Evolutionary conservation across 192 early-diverging fungal genomes (phyloP).

Genomic region (Neocallimastix lanati): DNA sequence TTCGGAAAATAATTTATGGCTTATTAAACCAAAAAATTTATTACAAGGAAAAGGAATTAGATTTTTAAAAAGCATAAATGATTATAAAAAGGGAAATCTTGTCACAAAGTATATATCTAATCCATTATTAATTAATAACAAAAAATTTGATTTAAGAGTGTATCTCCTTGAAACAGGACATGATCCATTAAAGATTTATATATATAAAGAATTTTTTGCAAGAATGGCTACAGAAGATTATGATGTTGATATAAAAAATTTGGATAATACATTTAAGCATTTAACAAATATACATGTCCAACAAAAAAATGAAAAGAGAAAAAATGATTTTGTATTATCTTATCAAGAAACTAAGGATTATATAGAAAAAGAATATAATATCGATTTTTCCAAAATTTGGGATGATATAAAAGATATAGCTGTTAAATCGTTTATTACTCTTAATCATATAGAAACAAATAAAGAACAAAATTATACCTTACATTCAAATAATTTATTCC

Average conservation of each 20-base stretch:
- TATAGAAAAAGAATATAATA: slow-evolving; percentile 4
- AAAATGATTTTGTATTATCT: slow-evolving; percentile 5
- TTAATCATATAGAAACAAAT: background rate
- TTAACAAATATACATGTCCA: slow-evolving; percentile 22
- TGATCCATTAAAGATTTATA: slow-evolving; percentile 18
- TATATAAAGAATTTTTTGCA: slow-evolving; percentile 15
- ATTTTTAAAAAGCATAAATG: too few species aligned
- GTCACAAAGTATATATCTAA: slow-evolving; percentile 13
- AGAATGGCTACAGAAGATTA: slow-evolving; percentile 18
- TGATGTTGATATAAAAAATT: slow-evolving; percentile 1
- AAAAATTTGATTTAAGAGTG: slow-evolving; percentile 21
- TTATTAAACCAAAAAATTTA: too few species aligned
- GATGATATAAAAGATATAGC: slow-evolving; percentile 13
- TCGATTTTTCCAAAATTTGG: slow-evolving; percentile 14
- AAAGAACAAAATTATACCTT: background rate
- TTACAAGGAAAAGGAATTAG: too few species aligned
- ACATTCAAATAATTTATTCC: slow-evolving; percentile 1
- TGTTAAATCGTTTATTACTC: slow-evolving; percentile 18
- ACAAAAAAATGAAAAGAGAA: slow-evolving; percentile 4
- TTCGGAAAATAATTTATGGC: too few species aligned
- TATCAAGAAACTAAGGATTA: slow-evolving; percentile 14
- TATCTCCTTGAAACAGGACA: slow-evolving; percentile 22
- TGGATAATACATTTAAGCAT: slow-evolving; percentile 18
- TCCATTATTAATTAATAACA: slow-evolving; percentile 17
- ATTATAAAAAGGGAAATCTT: too few species aligned